Conservation (phyloP, 805 yeast genomes). For the Starmera dryadoides region DNA sequence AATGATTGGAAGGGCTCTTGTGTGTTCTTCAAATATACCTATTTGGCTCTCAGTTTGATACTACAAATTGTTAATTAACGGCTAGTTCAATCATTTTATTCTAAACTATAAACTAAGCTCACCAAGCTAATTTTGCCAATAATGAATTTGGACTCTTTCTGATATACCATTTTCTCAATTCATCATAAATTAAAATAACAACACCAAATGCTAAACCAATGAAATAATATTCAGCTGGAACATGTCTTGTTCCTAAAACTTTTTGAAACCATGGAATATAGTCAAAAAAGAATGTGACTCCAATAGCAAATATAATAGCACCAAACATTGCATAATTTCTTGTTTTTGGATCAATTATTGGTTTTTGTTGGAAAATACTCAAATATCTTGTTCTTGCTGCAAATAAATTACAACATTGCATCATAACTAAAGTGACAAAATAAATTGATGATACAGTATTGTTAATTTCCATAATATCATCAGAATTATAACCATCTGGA, state of each 20-base stretch:
- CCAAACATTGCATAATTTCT: conserved; percentile 4
- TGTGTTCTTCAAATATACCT: no score
- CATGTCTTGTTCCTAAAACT: conserved; percentile 27
- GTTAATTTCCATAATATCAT: conserved; percentile 16
- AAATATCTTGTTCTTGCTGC: conserved; percentile 35
- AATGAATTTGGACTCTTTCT: conserved; percentile 31
- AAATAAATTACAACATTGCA: conserved; percentile 39
- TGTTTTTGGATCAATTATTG: conserved; percentile 23
- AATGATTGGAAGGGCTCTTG: no score
- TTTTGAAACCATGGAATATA: conserved; percentile 33
- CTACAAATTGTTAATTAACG: no score
- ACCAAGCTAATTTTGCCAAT: conserved; percentile 37
- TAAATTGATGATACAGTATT: conserved; percentile 36
- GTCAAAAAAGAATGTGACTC: conserved; percentile 31
- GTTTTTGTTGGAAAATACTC: conserved; percentile 34
- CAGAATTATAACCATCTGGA: conserved; percentile 16
- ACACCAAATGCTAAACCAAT: conserved; percentile 38
- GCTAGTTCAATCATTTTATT: no score
- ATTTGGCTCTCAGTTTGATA: no score
- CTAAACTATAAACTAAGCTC: no score
- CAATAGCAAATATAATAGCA: conserved; percentile 28
- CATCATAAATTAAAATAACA: conserved; percentile 34
- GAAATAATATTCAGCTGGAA: conserved; percentile 40
- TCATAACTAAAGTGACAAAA: conserved; percentile 37
- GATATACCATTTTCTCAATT: conserved; percentile 28